phyloP scores from a whole-genome alignment of 2,329 filamentous ascomycete genomes.

The Cordyceps cicadae region DNA sequence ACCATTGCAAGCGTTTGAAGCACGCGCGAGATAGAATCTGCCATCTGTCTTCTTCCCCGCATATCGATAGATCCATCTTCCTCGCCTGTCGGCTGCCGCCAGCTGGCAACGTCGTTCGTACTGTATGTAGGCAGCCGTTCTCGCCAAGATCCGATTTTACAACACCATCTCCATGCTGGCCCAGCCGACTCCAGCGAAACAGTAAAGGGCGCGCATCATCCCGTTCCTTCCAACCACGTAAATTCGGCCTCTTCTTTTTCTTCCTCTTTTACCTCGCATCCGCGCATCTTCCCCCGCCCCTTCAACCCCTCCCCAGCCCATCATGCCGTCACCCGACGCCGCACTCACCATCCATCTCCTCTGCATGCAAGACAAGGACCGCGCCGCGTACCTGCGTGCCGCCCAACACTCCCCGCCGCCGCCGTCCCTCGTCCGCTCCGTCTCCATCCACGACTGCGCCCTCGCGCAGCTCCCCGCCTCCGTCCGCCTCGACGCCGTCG shows the following conservation, averaged over 20 bases:
- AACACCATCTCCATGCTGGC: background rate
- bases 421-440: slow-evolving; percentile 13
- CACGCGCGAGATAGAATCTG: background rate
- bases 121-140: background rate
- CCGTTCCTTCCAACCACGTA: too few species aligned
- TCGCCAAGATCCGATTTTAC: background rate
- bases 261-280: background rate
- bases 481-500: slow-evolving; percentile 37
- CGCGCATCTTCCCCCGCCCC: background rate
- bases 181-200: too few species aligned
- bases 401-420: slow-evolving; percentile 21
- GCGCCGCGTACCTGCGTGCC: slow-evolving; percentile 32
- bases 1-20: background rate
- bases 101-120: background rate
- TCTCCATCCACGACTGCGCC: slow-evolving; percentile 27
- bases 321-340: slow-evolving; percentile 1
- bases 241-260: background rate
- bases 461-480: slow-evolving; percentile 29
- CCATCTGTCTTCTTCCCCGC: background rate
- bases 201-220: too few species aligned
- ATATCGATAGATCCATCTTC: background rate
- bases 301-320: background rate
- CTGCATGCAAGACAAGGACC: slow-evolving; percentile 14
- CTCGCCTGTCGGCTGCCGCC: background rate
- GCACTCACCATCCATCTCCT: slow-evolving; percentile 10